phyloP scores from a whole-genome alignment of 495 filamentous ascomycete genomes.

The Penicillium lividum region DNA sequence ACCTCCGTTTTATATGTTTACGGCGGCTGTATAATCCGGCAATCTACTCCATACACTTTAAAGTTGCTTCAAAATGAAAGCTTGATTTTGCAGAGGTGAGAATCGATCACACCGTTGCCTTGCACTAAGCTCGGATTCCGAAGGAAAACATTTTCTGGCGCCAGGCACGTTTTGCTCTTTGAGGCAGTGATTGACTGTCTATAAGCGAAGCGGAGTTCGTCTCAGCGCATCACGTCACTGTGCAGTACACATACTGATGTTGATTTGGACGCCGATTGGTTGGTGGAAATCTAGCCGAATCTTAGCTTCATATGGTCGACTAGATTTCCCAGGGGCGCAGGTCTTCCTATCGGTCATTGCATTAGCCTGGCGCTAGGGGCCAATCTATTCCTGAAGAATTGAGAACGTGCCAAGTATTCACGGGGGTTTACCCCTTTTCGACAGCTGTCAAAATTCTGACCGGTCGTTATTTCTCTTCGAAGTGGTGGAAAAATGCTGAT shows the following conservation, averaged over 20 bases:
- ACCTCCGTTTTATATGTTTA: background rate
- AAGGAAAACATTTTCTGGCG: background rate
- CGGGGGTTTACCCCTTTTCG: conserved; percentile 18
- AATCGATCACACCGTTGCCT: conserved; percentile 2
- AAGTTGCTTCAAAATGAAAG: background rate
- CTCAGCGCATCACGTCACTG: conserved; percentile 10
- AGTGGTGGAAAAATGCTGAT: background rate
- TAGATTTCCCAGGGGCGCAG: conserved; percentile 12
- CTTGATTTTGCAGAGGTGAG: background rate
- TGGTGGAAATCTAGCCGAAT: conserved; percentile 1
- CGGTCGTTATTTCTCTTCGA: background rate
- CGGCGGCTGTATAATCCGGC: background rate
- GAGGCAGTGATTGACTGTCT: conserved; percentile 21
- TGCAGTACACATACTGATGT: background rate
- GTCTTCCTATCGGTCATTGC: conserved; percentile 6
- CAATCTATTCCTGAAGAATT: conserved; percentile 16
- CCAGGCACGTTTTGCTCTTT: conserved; percentile 19
- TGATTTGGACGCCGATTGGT: conserved; percentile 9
- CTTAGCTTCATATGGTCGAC: background rate
- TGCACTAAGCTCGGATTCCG: background rate
- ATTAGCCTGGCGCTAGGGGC: conserved; percentile 14
- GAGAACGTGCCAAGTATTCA: background rate
- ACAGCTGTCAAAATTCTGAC: background rate
- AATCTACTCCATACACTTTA: background rate
- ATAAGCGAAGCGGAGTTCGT: conserved; percentile 18